Conservation (phyloP, 371 early-diverging fungal species). For the Sporodiniella umbellata region DNA sequence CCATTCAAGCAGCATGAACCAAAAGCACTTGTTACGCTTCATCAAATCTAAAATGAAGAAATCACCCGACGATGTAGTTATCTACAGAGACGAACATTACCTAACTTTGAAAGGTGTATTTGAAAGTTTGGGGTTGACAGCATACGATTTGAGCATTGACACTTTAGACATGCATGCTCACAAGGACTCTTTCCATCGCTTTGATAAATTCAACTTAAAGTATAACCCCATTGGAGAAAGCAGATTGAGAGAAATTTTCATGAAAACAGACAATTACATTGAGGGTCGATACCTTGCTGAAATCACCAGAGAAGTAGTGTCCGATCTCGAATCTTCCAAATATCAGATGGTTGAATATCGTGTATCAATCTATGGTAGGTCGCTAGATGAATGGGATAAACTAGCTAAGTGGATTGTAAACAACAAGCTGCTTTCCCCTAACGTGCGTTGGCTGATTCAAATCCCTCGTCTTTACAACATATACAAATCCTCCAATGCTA, state of each 20-base stretch:
- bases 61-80: slow-evolving; percentile 71
- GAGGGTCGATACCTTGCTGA: slow-evolving; percentile 93
- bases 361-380: slow-evolving; percentile 89
- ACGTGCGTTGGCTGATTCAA: slow-evolving; percentile 97
- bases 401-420: slow-evolving; percentile 95
- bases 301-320: slow-evolving; percentile 91
- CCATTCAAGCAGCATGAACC: slow-evolving; percentile 97
- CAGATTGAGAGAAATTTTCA: slow-evolving; percentile 80
- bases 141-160: slow-evolving; percentile 95
- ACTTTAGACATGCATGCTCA: slow-evolving; percentile 97
- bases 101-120: slow-evolving; percentile 84
- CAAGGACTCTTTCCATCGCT: slow-evolving; percentile 86
- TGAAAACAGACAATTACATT: slow-evolving; percentile 97
- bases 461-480: slow-evolving; percentile 94
- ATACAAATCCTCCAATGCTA: slow-evolving; percentile 70
- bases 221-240: slow-evolving; percentile 93
- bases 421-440: slow-evolving; percentile 86
- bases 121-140: slow-evolving; percentile 89
- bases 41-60: slow-evolving; percentile 96
- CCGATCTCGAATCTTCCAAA: slow-evolving; percentile 93
- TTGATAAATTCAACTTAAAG: slow-evolving; percentile 98
- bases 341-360: slow-evolving; percentile 96
- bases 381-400: slow-evolving; percentile 89
- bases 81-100: slow-evolving; percentile 71
- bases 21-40: slow-evolving; percentile 96